phyloP scores from a whole-genome alignment of 371 early-diverging fungal species.

The Syncephalastrum sp. region DNA sequence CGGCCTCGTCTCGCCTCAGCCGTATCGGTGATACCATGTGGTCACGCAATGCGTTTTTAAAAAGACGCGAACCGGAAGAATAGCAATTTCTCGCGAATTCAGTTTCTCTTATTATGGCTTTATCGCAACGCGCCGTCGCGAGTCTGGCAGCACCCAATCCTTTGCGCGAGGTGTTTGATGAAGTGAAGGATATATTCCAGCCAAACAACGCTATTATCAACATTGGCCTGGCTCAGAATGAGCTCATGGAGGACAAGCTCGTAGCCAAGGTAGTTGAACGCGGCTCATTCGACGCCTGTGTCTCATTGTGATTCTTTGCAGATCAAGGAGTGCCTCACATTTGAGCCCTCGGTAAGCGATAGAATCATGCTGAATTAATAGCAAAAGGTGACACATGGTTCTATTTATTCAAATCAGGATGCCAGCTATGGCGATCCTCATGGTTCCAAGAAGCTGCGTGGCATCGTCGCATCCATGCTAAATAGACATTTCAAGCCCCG shows the following conservation, averaged over 20 bases:
- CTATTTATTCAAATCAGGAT: slow-evolving; percentile 24
- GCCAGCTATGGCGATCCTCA: slow-evolving; percentile 46
- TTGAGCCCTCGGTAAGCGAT: slow-evolving; percentile 2
- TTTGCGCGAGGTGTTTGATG: slow-evolving; percentile 4
- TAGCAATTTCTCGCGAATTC: no score
- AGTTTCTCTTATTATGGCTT: background rate
- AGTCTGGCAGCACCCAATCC: slow-evolving; percentile 8
- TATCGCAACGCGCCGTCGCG: slow-evolving; percentile 5
- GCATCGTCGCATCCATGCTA: slow-evolving; percentile 50
- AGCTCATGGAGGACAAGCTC: slow-evolving; percentile 50
- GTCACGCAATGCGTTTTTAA: no score
- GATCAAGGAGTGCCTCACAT: slow-evolving; percentile 5
- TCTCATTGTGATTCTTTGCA: background rate
- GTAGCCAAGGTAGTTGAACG: slow-evolving; percentile 41
- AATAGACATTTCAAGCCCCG: slow-evolving; percentile 61
- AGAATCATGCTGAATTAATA: background rate
- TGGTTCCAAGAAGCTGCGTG: slow-evolving; percentile 56
- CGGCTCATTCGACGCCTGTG: background rate
- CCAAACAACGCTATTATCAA: slow-evolving; percentile 42
- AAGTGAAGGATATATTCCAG: slow-evolving; percentile 32
- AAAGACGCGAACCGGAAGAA: no score
- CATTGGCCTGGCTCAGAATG: slow-evolving; percentile 74
- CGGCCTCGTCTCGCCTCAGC: no score
- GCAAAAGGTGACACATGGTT: no score
- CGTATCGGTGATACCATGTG: no score